Base-by-base conservation (phyloP, 139 green algal species). In the Tetratostichococcus sp. region DNA sequence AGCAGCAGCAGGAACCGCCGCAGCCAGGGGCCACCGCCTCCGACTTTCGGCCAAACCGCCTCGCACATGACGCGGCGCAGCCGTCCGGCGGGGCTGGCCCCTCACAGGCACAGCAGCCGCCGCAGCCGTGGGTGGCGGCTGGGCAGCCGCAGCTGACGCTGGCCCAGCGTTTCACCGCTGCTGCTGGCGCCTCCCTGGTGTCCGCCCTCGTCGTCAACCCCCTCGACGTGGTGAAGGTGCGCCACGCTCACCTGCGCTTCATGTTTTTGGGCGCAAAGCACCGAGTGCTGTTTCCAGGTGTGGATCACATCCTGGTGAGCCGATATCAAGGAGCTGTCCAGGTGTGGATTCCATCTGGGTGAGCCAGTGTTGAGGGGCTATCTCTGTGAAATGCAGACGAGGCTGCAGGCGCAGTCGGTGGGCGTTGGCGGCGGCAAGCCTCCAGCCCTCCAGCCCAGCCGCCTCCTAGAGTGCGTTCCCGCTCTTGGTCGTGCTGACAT, bases 141-240 rank as follows among this genome's bases (percentile, higher is more conserved):
- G 31, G 34, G 6, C 30, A 30, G 30, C 67, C 67, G 23, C 67
- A 35, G 30, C 32, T 39, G 31, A 30, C 39, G 28, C 14, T 85
- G 65, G 1, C 69, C 16, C 76, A 85, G 26, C 72, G 73, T 25
- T 72, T n/a, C 28, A 14, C 84, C 0, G 91, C 90, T 31, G 91
- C 89, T 19, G 85, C 77, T 26, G 90, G 90, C 1, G 87, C 91
- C 1, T 89, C 86, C 0, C 32, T 93, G 4, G 83, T 89, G 0
- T 87, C 87, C 2, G 90, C 88, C 1, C 28, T 92, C 5, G 80
- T 94, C 0, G 88, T 93, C 21, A 96, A 95, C 73, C 91, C 91
- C 0, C 77, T 96, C 11, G 91, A 96, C 79, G 90, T 96, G 1
- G 83, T 94, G 8, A 96, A 96, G 84, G 90, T 94, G 50, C 8